Evolutionary conservation across 2,329 filamentous ascomycete species (phyloP).

Genomic region (Samsoniella hepiali): DNA sequence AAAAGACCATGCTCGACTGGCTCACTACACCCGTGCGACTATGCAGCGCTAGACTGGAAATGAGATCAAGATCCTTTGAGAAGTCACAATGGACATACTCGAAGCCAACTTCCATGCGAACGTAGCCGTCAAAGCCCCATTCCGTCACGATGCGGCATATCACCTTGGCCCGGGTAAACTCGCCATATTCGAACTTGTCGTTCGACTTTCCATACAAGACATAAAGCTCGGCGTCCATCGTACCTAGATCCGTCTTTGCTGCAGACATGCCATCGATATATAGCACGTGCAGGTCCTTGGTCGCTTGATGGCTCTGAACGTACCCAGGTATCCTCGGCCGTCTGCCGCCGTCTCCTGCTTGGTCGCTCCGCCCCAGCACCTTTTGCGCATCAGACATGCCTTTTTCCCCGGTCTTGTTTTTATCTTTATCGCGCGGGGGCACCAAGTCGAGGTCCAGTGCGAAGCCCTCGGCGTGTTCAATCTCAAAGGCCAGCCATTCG

Average conservation of each 20-base stretch:
- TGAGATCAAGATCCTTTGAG: conserved; percentile 36
- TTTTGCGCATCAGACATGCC: not conserved
- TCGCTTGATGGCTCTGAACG: conserved; percentile 63
- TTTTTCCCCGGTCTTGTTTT: not conserved
- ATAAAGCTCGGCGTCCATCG: conserved; percentile 64
- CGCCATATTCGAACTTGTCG: conserved; percentile 36
- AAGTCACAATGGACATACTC: conserved; percentile 70
- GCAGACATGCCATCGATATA: conserved; percentile 70
- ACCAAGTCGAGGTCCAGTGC: conserved; percentile 33
- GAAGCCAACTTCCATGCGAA: conserved; percentile 68
- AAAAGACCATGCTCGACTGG: conserved; percentile 29
- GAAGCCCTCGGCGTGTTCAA: conserved; percentile 69
- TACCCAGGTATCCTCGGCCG: conserved; percentile 43
- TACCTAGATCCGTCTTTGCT: conserved; percentile 62
- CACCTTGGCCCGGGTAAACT: conserved; percentile 49
- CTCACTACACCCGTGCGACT: conserved; percentile 22
- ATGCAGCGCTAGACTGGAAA: conserved; percentile 31
- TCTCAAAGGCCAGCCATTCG: conserved; percentile 75
- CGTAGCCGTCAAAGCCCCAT: conserved; percentile 61
- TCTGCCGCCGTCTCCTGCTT: conserved; percentile 20
- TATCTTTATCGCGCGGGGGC: not conserved
- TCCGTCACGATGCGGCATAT: conserved; percentile 53
- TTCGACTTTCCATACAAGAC: conserved; percentile 43
- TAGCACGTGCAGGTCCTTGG: conserved; percentile 55
- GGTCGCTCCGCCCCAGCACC: not conserved